phyloP scores from a whole-genome alignment of 2,329 filamentous ascomycete species.

The Calonectria pseudoreteaudii region DNA sequence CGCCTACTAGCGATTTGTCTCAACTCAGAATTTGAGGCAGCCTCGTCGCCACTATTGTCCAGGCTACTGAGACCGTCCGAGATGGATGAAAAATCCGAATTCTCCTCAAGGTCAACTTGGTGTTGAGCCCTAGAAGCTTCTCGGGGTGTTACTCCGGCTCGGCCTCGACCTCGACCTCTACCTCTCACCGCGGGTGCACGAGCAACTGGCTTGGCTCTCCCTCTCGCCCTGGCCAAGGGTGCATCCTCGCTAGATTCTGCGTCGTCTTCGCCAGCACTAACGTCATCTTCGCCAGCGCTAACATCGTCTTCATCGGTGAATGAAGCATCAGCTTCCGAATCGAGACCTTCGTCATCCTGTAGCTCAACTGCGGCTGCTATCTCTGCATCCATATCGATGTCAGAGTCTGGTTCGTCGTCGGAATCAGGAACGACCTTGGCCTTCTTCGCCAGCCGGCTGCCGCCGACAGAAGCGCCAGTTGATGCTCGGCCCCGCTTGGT shows the following conservation, averaged over 20 bases:
- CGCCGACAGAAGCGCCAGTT: slow-evolving; percentile 27
- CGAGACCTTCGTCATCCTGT: slow-evolving; percentile 22
- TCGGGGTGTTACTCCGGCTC: not conserved
- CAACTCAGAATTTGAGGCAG: slow-evolving; percentile 29
- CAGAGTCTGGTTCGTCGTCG: slow-evolving; percentile 36
- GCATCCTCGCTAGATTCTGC: slow-evolving; percentile 44
- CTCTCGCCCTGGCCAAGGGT: slow-evolving; percentile 30
- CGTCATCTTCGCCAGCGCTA: slow-evolving; percentile 32
- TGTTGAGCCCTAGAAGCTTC: not conserved
- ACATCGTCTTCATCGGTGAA: slow-evolving; percentile 30
- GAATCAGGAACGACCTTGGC: slow-evolving; percentile 45
- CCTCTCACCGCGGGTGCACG: not conserved
- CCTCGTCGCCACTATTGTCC: slow-evolving; percentile 37
- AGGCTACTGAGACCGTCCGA: slow-evolving; percentile 17
- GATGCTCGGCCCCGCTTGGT: slow-evolving; percentile 44
- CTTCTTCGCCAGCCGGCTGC: slow-evolving; percentile 46
- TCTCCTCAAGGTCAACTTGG: slow-evolving; percentile 2
- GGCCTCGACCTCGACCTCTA: not conserved
- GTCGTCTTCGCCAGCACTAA: slow-evolving; percentile 28
- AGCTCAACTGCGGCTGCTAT: slow-evolving; percentile 42
- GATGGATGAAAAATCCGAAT: slow-evolving; percentile 16
- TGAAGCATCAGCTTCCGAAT: slow-evolving; percentile 29
- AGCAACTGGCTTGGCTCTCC: not conserved
- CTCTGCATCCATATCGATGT: slow-evolving; percentile 48
- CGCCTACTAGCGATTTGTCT: slow-evolving; percentile 41